Conservation (phyloP, 345 rosid genomes). For the Mangifera indica region DNA sequence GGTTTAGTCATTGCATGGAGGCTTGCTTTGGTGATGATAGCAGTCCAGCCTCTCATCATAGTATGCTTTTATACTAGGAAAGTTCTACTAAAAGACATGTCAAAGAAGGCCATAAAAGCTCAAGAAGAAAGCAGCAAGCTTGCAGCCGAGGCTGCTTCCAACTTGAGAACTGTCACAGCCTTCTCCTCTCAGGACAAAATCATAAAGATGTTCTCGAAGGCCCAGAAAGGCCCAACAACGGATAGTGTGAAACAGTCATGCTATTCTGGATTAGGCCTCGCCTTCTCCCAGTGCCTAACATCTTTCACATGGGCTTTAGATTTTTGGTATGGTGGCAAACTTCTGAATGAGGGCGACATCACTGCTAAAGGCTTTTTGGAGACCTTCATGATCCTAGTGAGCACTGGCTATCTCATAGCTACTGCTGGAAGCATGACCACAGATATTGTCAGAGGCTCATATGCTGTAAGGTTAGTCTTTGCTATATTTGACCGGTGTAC, state of each 20-base stretch:
- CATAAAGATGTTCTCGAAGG: conserved; percentile 47
- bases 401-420: conserved; percentile 61
- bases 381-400: conserved; percentile 59
- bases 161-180: conserved; percentile 58
- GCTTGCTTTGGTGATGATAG: conserved; percentile 65
- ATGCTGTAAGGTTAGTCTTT: conserved; percentile 50
- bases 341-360: conserved; percentile 45
- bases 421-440: conserved; percentile 73
- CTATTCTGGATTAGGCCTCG: conserved; percentile 58
- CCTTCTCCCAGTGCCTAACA: conserved; percentile 41
- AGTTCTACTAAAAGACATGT: conserved; percentile 44
- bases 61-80: conserved; percentile 43
- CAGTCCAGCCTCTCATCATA: conserved; percentile 51
- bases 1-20: conserved; percentile 67
- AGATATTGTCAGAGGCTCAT: conserved; percentile 52
- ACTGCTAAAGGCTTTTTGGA: conserved; percentile 41
- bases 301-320: conserved; percentile 48
- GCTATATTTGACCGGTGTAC: conserved; percentile 53
- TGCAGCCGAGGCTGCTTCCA: conserved; percentile 61
- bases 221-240: conserved; percentile 47
- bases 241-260: conserved; percentile 61
- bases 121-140: conserved; percentile 64
- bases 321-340: conserved; percentile 71
- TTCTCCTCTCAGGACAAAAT: conserved; percentile 70
- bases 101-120: conserved; percentile 49